Evolutionary conservation across 257 asterid genomes (phyloP).

Genomic region (Primulina eburnea): DNA sequence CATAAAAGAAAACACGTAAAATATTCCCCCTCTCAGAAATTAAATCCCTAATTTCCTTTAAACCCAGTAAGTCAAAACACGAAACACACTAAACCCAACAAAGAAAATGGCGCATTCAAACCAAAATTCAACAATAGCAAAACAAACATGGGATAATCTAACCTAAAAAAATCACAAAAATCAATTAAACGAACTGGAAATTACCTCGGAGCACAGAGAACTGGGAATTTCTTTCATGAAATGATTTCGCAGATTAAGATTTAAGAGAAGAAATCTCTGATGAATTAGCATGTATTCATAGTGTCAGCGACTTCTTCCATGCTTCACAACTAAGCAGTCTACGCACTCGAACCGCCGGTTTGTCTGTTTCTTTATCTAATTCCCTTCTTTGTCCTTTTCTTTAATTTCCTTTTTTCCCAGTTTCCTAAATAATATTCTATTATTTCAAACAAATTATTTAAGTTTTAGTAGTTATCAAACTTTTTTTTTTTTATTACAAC

Average conservation of each 20-base stretch:
- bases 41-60: slow-evolving; percentile 17
- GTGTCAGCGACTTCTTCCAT: not conserved
- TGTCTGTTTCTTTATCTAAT: no score
- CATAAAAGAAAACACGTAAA: not conserved
- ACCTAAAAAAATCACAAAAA: not conserved
- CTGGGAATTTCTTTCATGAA: slow-evolving; percentile 10
- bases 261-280: not conserved
- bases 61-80: slow-evolving; percentile 20
- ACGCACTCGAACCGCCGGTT: not conserved
- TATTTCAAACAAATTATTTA: no score
- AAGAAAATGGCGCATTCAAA: not conserved
- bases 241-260: not conserved
- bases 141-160: slow-evolving; percentile 11
- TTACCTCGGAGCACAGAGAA: slow-evolving; percentile 26
- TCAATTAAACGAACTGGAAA: not conserved
- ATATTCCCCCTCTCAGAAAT: not conserved
- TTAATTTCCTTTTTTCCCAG: no score
- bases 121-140: not conserved
- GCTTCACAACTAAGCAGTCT: not conserved
- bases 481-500: no score
- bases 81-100: not conserved
- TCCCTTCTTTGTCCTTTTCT: not conserved
- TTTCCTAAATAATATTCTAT: no score
- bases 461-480: no score
- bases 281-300: not conserved